Conservation (phyloP, 140 eudicot species). For the Oenanthe javanica region DNA sequence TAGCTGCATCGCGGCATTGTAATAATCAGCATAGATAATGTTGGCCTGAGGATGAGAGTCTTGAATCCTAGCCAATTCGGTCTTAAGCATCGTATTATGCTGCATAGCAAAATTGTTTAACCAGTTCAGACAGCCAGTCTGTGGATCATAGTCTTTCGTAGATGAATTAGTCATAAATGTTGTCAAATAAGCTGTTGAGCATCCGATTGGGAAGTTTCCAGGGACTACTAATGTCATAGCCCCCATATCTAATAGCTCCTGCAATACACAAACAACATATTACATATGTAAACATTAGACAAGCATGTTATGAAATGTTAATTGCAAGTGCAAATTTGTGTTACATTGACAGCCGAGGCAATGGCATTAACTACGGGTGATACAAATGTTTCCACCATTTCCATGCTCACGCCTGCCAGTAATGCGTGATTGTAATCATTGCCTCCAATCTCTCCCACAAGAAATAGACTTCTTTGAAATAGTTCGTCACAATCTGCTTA, state of each 20-base stretch:
- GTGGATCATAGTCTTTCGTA: constrained; percentile 24
- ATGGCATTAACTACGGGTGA: constrained; percentile 30
- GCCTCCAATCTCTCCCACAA: constrained; percentile 78
- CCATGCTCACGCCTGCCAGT: constrained; percentile 16
- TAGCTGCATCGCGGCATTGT: constrained; percentile 42
- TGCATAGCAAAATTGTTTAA: constrained; percentile 35
- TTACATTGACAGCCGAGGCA: constrained; percentile 24
- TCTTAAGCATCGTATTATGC: constrained; percentile 39
- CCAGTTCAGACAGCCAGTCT: constrained; percentile 41
- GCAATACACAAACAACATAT: background rate
- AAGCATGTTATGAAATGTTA: background rate
- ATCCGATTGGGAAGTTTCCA: constrained; percentile 60
- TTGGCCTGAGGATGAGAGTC: constrained; percentile 31
- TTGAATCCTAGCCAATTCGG: constrained; percentile 22
- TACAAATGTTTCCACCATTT: constrained; percentile 27
- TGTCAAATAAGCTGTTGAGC: constrained; percentile 36
- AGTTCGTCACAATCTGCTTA: constrained; percentile 29
- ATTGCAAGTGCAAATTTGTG: background rate
- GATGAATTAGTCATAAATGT: constrained; percentile 16
- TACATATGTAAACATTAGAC: background rate
- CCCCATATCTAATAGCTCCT: constrained; percentile 45
- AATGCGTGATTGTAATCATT: constrained; percentile 58
- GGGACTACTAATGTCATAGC: constrained; percentile 49
- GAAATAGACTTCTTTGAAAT: constrained; percentile 29
- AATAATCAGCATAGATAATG: constrained; percentile 57